These are phyloP conservation scores for Penicillium macrosclerotiorum DNA, from an alignment of 495 filamentous ascomycete genomes.

Conservation along the genomic window DNA sequence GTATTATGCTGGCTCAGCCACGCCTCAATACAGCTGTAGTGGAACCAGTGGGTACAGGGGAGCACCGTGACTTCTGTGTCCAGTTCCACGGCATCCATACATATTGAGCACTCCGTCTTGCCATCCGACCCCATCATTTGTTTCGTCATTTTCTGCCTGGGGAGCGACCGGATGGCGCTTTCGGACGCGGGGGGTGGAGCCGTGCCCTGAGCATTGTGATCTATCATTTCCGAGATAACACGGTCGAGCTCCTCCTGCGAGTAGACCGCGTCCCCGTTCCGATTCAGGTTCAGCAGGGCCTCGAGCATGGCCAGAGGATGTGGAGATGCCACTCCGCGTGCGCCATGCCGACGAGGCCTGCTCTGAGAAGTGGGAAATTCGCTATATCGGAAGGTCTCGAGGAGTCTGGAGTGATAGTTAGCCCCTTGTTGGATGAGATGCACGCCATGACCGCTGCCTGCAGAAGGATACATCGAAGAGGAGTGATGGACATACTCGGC, in stretches of 20 bases:
- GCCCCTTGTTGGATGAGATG: too few species aligned
- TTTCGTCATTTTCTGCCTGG: slow-evolving; percentile 62
- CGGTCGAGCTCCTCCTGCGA: slow-evolving; percentile 87
- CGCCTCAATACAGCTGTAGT: slow-evolving; percentile 68
- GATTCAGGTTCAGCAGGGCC: slow-evolving; percentile 58
- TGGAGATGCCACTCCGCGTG: slow-evolving; percentile 21
- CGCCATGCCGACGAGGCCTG: slow-evolving; percentile 14
- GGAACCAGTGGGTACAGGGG: slow-evolving; percentile 93
- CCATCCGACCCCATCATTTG: slow-evolving; percentile 64
- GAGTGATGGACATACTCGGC: too few species aligned
- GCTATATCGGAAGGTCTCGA: slow-evolving; percentile 29
- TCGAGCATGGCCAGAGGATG: slow-evolving; percentile 38
- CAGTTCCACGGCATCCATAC: slow-evolving; percentile 79
- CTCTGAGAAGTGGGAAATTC: slow-evolving; percentile 13
- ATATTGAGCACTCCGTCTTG: slow-evolving; percentile 83
- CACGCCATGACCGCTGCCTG: too few species aligned
- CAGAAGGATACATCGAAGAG: too few species aligned
- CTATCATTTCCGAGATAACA: slow-evolving; percentile 84
- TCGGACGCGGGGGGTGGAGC: slow-evolving; percentile 80
- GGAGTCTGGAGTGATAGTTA: slow-evolving; percentile 25
- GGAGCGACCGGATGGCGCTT: slow-evolving; percentile 69
- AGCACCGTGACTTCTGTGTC: slow-evolving; percentile 75
- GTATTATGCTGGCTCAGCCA: slow-evolving; percentile 90
- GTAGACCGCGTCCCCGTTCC: slow-evolving; percentile 83
- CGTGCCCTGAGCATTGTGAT: slow-evolving; percentile 68